Percentiles rank a stretch among this genome's conserved stretches.
Conservation (phyloP, 2,329 filamentous ascomycete genomes). For the Penicillium capsulatum region DNA sequence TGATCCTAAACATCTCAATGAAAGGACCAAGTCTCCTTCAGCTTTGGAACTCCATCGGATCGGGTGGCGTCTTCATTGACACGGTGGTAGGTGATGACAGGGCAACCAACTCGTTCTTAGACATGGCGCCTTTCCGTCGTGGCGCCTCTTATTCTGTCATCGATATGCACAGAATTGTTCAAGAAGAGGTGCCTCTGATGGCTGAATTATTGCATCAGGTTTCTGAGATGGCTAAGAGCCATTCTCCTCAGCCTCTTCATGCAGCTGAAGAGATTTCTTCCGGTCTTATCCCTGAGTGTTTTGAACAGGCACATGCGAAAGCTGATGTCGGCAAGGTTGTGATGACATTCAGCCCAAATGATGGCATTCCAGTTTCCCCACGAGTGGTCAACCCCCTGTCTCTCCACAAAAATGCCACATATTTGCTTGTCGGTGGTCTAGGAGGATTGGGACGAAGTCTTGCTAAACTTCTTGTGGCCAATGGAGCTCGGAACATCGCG, state of each 20-base stretch:
- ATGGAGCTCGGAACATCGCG: constrained; percentile 9
- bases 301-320: not conserved
- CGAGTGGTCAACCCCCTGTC: not conserved
- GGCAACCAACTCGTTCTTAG: constrained; percentile 5
- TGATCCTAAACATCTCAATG: not conserved
- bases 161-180: constrained; percentile 7
- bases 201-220: not conserved
- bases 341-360: not conserved
- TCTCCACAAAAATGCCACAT: constrained; percentile 4
- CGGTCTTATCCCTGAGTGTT: not conserved
- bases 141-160: constrained; percentile 14
- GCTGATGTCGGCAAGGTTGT: not conserved
- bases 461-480: constrained; percentile 7
- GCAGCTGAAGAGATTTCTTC: not conserved
- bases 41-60: not conserved
- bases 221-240: not conserved
- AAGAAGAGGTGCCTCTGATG: not conserved
- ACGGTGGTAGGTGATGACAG: constrained; percentile 21
- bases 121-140: constrained; percentile 12
- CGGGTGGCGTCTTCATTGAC: constrained; percentile 15
- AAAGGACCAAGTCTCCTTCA: not conserved
- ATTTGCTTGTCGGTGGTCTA: constrained; percentile 16
- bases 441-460: constrained; percentile 15
- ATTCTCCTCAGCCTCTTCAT: not conserved
- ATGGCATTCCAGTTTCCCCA: not conserved